Percentiles rank a stretch among this genome's conserved stretches.
Conservation (phyloP, 2,329 filamentous ascomycete genomes). For the Corniculantispora saksenae region DNA sequence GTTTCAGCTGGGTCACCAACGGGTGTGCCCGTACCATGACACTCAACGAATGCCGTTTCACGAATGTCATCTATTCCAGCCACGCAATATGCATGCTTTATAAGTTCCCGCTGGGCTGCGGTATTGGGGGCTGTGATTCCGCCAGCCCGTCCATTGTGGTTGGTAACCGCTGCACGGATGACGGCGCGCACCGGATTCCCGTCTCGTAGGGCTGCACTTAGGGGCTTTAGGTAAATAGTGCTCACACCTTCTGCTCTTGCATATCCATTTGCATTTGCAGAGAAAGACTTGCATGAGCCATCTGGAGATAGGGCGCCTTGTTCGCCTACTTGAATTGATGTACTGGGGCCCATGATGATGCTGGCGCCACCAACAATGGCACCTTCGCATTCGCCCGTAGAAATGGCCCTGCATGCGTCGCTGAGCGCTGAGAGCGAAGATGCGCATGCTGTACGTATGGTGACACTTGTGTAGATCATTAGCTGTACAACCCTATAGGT, state of each 20-base stretch:
- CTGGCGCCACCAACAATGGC: constrained; percentile 37
- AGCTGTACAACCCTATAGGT: background rate
- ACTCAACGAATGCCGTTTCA: constrained; percentile 36
- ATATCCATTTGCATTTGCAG: constrained; percentile 47
- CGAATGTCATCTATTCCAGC: constrained; percentile 29
- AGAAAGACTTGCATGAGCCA: constrained; percentile 36
- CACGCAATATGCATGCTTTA: constrained; percentile 38
- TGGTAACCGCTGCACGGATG: constrained; percentile 34
- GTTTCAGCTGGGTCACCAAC: constrained; percentile 46
- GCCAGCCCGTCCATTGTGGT: constrained; percentile 42
- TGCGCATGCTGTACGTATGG: background rate
- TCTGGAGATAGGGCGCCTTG: constrained; percentile 30
- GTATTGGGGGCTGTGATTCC: constrained; percentile 42
- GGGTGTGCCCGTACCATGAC: constrained; percentile 48
- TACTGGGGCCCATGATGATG: constrained; percentile 33
- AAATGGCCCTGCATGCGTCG: background rate
- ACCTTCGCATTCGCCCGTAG: constrained; percentile 27
- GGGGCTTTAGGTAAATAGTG: constrained; percentile 43
- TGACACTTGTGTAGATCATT: background rate
- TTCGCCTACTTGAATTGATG: constrained; percentile 26
- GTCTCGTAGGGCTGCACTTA: constrained; percentile 45
- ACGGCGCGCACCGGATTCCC: constrained; percentile 41
- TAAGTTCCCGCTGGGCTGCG: constrained; percentile 38
- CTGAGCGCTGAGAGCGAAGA: constrained; percentile 1
- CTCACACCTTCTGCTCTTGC: constrained; percentile 47